These are phyloP conservation scores for Blastobotrys muscicola DNA, from an alignment of 805 yeast genomes.

Conservation along the genomic window DNA sequence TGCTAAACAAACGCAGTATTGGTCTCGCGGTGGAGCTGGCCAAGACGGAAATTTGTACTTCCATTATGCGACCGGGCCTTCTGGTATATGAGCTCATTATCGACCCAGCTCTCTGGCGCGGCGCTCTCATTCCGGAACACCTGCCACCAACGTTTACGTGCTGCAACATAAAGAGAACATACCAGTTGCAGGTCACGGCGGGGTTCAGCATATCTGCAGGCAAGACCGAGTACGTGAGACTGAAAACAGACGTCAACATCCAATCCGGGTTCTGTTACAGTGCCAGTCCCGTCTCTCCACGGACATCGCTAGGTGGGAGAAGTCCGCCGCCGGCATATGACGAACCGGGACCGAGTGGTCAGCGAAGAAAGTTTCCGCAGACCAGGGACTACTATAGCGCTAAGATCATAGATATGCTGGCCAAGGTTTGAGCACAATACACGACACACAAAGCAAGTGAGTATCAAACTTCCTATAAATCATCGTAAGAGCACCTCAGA, in stretches of 20 bases:
- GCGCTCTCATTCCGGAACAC: conserved; percentile 38
- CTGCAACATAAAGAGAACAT: conserved; percentile 45
- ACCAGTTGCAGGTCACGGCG: conserved; percentile 29
- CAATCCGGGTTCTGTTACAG: conserved; percentile 12
- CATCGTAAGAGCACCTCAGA: background rate
- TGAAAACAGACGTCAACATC: conserved; percentile 8
- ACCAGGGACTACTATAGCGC: no score
- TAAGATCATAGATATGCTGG: no score
- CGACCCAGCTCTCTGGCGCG: conserved; percentile 24
- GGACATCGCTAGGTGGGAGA: no score
- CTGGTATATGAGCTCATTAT: conserved; percentile 12
- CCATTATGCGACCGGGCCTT: conserved; percentile 2
- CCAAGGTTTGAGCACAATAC: conserved; percentile 1
- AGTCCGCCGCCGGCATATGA: no score
- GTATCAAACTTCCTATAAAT: no score
- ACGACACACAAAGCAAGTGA: no score
- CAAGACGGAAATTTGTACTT: conserved; percentile 5
- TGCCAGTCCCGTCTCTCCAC: no score
- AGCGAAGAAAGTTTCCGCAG: no score
- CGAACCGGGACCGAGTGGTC: no score
- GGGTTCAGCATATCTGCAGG: conserved; percentile 19
- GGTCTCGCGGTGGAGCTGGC: conserved; percentile 7
- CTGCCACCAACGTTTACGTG: conserved; percentile 47
- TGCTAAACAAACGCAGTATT: conserved; percentile 15
- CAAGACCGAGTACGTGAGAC: conserved; percentile 10